A percentile compares a stretch with the other conserved stretches of the same genome.
Evolutionary conservation across 257 asterid species (phyloP).

Genomic region (Linderniella brevidens): DNA sequence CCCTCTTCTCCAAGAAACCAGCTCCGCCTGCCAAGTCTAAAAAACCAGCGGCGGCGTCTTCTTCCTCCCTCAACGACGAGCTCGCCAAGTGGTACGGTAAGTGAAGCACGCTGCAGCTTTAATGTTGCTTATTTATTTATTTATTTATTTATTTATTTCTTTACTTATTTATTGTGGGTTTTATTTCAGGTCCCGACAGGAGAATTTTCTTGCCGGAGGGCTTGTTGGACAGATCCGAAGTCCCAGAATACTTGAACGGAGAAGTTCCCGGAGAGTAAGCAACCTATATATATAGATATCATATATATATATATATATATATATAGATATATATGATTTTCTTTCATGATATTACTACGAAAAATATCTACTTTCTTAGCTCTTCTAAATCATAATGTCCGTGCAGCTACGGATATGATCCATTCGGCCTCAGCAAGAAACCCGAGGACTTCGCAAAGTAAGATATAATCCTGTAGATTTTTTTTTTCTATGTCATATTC

Average conservation of each 20-base stretch:
- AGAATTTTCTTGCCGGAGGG: slow-evolving; percentile 93
- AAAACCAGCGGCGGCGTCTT: slow-evolving; percentile 28
- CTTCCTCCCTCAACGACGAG: slow-evolving; percentile 52
- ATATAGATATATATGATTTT: neutral
- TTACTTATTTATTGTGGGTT: no score
- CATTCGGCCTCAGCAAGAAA: slow-evolving; percentile 93
- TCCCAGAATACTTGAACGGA: slow-evolving; percentile 87
- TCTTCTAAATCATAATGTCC: no score
- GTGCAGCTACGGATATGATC: slow-evolving; percentile 93
- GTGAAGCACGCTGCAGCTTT: slow-evolving; percentile 5
- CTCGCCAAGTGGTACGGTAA: slow-evolving; percentile 99
- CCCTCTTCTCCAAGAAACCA: slow-evolving; percentile 71
- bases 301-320: no score
- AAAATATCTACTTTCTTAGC: neutral
- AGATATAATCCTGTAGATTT: neutral
- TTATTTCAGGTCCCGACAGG: slow-evolving; percentile 83
- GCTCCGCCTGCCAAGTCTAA: slow-evolving; percentile 43
- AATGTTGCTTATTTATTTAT: no score
- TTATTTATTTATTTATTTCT: no score
- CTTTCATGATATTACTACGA: neutral
- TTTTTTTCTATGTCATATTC: no score
- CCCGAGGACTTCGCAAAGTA: slow-evolving; percentile 83
- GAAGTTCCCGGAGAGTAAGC: slow-evolving; percentile 97
- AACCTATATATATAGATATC: no score
- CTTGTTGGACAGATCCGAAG: slow-evolving; percentile 83